Percentiles rank a stretch among this genome's conserved stretches.
phyloP scores from a whole-genome alignment of 1,139 yeast genomes.

The Williopsis jadinii region DNA sequence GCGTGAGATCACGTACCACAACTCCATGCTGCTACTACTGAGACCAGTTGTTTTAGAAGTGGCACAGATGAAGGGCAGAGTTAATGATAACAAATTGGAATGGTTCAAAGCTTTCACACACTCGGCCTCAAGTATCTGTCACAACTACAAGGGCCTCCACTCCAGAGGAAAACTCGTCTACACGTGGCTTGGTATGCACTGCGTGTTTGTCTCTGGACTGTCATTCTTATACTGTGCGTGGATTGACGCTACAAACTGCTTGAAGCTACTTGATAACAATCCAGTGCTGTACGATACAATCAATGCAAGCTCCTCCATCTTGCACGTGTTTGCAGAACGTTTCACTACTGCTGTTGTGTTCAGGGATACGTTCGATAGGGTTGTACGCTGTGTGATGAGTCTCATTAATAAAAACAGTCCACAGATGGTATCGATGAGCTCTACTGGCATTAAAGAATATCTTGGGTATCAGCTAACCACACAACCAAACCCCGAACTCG shows the following conservation, averaged over 20 bases:
- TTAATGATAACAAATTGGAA: slow-evolving; percentile 19
- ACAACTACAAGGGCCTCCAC: slow-evolving; percentile 23
- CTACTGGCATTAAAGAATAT: slow-evolving; percentile 16
- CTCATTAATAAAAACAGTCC: too few species aligned
- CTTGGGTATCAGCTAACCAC: slow-evolving; percentile 6
- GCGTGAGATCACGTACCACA: slow-evolving; percentile 27
- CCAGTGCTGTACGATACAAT: slow-evolving; percentile 24
- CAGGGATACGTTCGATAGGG: slow-evolving; percentile 18
- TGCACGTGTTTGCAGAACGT: slow-evolving; percentile 25
- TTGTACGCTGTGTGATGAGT: slow-evolving; percentile 14
- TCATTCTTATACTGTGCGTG: slow-evolving; percentile 27
- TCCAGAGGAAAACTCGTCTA: slow-evolving; percentile 20
- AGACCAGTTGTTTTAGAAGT: slow-evolving; percentile 26
- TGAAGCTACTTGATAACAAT: slow-evolving; percentile 19
- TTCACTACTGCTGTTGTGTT: slow-evolving; percentile 22
- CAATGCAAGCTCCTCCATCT: slow-evolving; percentile 24
- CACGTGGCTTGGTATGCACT: slow-evolving; percentile 27
- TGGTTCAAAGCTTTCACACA: slow-evolving; percentile 28
- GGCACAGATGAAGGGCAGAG: slow-evolving; percentile 13
- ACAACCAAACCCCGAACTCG: not conserved
- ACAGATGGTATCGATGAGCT: too few species aligned
- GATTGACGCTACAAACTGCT: slow-evolving; percentile 17
- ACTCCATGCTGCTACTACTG: slow-evolving; percentile 24
- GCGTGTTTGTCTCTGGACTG: slow-evolving; percentile 26
- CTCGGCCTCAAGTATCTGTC: slow-evolving; percentile 24